Base-by-base conservation (phyloP, 1,284 basidiomycete species). In the Schizopora paradoxa region DNA sequence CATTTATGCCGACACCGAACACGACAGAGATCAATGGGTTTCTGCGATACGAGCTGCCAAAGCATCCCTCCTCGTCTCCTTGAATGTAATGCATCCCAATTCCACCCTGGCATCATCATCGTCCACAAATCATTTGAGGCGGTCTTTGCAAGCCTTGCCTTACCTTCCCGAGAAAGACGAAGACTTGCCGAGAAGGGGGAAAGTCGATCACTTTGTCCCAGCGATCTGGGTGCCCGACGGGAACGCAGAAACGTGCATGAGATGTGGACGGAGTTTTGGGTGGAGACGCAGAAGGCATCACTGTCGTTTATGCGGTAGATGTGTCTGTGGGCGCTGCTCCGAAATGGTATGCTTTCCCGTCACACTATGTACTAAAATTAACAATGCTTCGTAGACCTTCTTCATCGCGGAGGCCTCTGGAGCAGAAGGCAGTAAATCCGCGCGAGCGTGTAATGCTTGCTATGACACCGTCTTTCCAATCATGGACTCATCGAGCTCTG, bases 191-290 rank as follows among this genome's bases (percentile, higher is more conserved):
- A 64, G 69, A 53, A 61, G 81, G 29, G 70, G 74, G 3, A 76
- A 72, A 51, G 81, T 94, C 28, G 89, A 94, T 38, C 85, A 90
- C 63, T 95, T 92, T 68, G 80, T 90, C 1, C 91, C 92, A 3
- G 87, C 93, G 0, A 79, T 95, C 7, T 96, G 92, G 92, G 83
- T 94, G 13, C 91, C 92, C 0, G 91, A 96, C 60, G 79, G 78
- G 47, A 85, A 78, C 58, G 83, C 87, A 6, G 76, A 79, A 50
- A 73, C 74, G 34, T 96, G 92, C 62, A 90, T 90, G 86, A 73
- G 86, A 10, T 96, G 92, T 59, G 77, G 77, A 8, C 69, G 77
- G 42, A 56, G 72, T 18, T 96, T 96, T 64, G 84, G 86, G 4
- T 82, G 91, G 72, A 76, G 87, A 61, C 72, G 89, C 51, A 67